Evolutionary conservation across 129 eudicot species (phyloP).

Genomic region (Artemisia tridentata): DNA sequence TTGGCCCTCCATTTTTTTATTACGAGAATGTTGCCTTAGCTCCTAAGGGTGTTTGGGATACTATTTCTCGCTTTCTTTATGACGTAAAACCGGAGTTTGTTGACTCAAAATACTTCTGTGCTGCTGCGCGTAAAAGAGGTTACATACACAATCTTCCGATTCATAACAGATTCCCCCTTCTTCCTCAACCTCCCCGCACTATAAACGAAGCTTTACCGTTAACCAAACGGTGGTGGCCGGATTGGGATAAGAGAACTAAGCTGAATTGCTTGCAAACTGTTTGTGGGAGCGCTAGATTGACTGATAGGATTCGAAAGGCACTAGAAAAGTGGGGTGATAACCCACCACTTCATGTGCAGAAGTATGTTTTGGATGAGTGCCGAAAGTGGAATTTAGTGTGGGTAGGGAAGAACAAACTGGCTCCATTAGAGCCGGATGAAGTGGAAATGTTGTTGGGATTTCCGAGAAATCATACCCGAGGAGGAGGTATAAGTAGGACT

Average conservation of each 20-base stretch:
- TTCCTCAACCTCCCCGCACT: slow-evolving; percentile 80
- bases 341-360: slow-evolving; percentile 64
- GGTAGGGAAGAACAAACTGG: slow-evolving; percentile 91
- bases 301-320: slow-evolving; percentile 71
- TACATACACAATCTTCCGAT: slow-evolving; percentile 89
- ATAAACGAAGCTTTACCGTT: slow-evolving; percentile 73
- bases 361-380: slow-evolving; percentile 63
- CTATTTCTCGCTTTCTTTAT: slow-evolving; percentile 62
- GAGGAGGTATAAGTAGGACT: slow-evolving; percentile 87
- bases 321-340: slow-evolving; percentile 57
- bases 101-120: slow-evolving; percentile 77
- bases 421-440: slow-evolving; percentile 91
- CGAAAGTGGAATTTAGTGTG: slow-evolving; percentile 90
- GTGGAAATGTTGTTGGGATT: slow-evolving; percentile 83
- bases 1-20: slow-evolving; percentile 78
- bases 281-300: slow-evolving; percentile 63
- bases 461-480: slow-evolving; percentile 87
- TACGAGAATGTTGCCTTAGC: slow-evolving; percentile 94
- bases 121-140: slow-evolving; percentile 79
- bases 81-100: slow-evolving; percentile 88
- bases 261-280: slow-evolving; percentile 82
- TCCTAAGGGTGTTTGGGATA: slow-evolving; percentile 96
- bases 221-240: slow-evolving; percentile 88
- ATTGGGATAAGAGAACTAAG: slow-evolving; percentile 75
- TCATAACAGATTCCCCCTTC: slow-evolving; percentile 59